phyloP scores from a whole-genome alignment of 208 protist species.

The Trypanosoma theileri region DNA sequence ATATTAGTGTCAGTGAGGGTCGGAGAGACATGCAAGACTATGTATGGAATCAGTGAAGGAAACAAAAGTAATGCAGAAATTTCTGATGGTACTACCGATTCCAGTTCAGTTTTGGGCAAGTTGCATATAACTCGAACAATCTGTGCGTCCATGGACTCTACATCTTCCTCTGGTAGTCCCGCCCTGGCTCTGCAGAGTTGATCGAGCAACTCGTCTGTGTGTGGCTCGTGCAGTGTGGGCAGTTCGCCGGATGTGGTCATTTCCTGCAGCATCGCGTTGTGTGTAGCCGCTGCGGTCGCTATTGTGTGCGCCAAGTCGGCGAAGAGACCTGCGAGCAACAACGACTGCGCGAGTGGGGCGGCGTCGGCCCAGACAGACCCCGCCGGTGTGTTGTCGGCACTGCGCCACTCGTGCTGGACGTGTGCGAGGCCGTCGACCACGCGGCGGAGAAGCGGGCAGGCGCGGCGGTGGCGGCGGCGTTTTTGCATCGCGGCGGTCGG shows the following conservation, averaged over 20 bases:
- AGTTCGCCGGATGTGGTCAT: neutral
- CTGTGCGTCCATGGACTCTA: constrained; percentile 20
- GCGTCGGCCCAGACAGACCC: constrained; percentile 30
- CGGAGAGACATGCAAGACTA: constrained; percentile 15
- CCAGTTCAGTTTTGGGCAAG: neutral
- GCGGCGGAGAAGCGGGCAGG: constrained; percentile 50
- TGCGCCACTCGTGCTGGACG: neutral
- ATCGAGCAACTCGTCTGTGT: constrained; percentile 6
- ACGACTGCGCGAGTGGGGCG: neutral
- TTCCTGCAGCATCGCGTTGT: neutral
- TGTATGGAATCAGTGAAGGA: constrained; percentile 31
- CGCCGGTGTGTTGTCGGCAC: neutral
- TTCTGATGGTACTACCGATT: neutral
- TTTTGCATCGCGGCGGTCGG: constrained; percentile 43
- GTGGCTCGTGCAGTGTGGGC: neutral
- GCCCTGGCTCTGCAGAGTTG: constrained; percentile 14
- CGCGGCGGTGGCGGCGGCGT: constrained; percentile 28
- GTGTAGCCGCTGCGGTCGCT: neutral
- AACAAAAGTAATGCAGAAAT: constrained; percentile 30
- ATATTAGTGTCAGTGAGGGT: constrained; percentile 17
- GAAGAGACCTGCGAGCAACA: constrained; percentile 26
- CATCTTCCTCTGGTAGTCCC: constrained; percentile 19
- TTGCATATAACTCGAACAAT: constrained; percentile 24
- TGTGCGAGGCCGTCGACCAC: constrained; percentile 33
- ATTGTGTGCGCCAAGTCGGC: constrained; percentile 20